Percentiles rank a stretch among this genome's conserved stretches.
Conservation (phyloP, 1,284 basidiomycete genomes). For the Anthracocystis walkeri region DNA sequence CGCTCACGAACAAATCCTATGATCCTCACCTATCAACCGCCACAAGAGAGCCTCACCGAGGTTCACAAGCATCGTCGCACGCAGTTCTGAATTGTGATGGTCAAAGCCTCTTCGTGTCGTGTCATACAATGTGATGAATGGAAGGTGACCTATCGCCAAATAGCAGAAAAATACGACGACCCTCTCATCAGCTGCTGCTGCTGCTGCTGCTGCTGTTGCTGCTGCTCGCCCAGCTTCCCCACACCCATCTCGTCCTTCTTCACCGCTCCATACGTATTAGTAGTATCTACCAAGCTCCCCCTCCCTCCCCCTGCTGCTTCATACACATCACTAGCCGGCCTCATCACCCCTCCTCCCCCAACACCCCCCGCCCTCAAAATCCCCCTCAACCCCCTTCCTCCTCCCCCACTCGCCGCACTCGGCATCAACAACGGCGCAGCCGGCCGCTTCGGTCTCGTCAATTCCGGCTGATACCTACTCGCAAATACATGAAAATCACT, state of each 20-base stretch:
- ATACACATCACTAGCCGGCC: conserved; percentile 21
- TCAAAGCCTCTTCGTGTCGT: no score
- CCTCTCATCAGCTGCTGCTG: not conserved
- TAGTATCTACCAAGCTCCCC: conserved; percentile 3
- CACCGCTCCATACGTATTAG: not conserved
- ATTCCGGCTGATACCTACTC: conserved; percentile 27
- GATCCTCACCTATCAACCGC: no score
- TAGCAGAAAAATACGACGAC: conserved; percentile 29
- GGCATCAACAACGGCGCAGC: conserved; percentile 34
- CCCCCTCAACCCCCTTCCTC: conserved; percentile 15
- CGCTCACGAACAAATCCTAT: no score
- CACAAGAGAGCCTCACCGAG: no score
- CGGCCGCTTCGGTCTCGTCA: conserved; percentile 26
- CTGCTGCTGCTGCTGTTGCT: not conserved
- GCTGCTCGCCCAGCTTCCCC: not conserved
- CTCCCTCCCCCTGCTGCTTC: not conserved
- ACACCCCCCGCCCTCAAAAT: conserved; percentile 11
- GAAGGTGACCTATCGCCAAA: conserved; percentile 12
- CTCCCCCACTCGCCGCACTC: conserved; percentile 17
- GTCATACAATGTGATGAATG: not conserved
- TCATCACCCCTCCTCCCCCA: conserved; percentile 16
- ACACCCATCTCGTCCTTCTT: not conserved
- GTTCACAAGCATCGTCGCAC: no score
- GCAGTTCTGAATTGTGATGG: no score
- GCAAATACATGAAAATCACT: conserved; percentile 25